A percentile compares a stretch with the other conserved stretches of the same genome.
Conservation (phyloP, 2,329 filamentous ascomycete genomes). For the Claviceps humidiphila region DNA sequence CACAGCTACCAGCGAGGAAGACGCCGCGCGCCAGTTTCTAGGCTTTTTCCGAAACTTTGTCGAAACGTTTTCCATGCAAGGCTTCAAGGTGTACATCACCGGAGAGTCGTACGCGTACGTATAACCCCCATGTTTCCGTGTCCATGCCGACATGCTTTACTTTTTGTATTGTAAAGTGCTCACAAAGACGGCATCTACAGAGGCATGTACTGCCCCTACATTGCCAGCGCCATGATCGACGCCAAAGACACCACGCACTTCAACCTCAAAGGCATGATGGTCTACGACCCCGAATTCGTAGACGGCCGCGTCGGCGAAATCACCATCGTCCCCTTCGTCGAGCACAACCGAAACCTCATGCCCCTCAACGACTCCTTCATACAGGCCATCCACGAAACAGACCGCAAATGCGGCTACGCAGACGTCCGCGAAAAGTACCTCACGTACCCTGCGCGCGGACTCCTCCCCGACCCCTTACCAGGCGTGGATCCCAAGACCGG, state of each 20-base stretch:
- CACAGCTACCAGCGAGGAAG: conserved; percentile 51
- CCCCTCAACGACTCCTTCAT: conserved; percentile 26
- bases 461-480: conserved; percentile 1
- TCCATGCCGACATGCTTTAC: no score
- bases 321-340: conserved; percentile 41
- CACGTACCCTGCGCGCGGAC: conserved; percentile 50
- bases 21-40: conserved; percentile 56
- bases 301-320: conserved; percentile 31
- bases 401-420: conserved; percentile 43
- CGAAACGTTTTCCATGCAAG: conserved; percentile 51
- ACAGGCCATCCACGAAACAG: conserved; percentile 17
- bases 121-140: background rate
- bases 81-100: conserved; percentile 58
- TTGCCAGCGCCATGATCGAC: conserved; percentile 56
- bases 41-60: conserved; percentile 72
- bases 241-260: conserved; percentile 49
- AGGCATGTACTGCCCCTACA: conserved; percentile 53
- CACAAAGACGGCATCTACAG: background rate
- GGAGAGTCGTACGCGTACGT: conserved; percentile 49
- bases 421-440: conserved; percentile 45
- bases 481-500: conserved; percentile 19
- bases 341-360: conserved; percentile 49
- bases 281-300: conserved; percentile 55
- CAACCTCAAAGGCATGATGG: conserved; percentile 51
- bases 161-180: no score